phyloP scores from a whole-genome alignment of 1,284 basidiomycete species.

The Ganoderma boninense region DNA sequence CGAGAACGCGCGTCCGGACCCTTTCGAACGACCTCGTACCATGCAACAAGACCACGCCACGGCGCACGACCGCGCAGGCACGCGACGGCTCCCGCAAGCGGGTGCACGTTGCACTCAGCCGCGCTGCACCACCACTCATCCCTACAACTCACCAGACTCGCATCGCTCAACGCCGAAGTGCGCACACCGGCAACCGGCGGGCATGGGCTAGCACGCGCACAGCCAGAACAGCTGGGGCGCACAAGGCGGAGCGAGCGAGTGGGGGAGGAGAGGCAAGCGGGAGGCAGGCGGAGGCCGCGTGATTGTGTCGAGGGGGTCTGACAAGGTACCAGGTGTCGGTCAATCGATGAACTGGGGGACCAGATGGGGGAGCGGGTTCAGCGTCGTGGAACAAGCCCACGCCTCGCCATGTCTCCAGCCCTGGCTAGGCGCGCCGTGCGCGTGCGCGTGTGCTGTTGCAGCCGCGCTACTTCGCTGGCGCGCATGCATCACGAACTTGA shows the following conservation, averaged over 20 bases:
- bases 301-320: slow-evolving; percentile 16
- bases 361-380: slow-evolving; percentile 23
- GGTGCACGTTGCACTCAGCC: slow-evolving; percentile 26
- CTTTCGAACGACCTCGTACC: slow-evolving; percentile 9
- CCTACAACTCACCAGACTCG: slow-evolving; percentile 28
- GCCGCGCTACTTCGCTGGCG: slow-evolving; percentile 28
- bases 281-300: slow-evolving; percentile 30
- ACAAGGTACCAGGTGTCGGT: slow-evolving; percentile 21
- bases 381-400: slow-evolving; percentile 26
- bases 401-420: slow-evolving; percentile 38
- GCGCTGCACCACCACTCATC: slow-evolving; percentile 23
- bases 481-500: slow-evolving; percentile 29
- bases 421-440: slow-evolving; percentile 33
- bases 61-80: slow-evolving; percentile 20
- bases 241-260: slow-evolving; percentile 32
- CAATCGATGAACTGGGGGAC: slow-evolving; percentile 24
- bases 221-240: slow-evolving; percentile 29
- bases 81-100: slow-evolving; percentile 33
- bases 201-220: slow-evolving; percentile 41
- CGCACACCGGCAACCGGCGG: slow-evolving; percentile 26
- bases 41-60: slow-evolving; percentile 4
- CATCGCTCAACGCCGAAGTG: slow-evolving; percentile 31
- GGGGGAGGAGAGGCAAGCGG: slow-evolving; percentile 32
- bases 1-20: slow-evolving; percentile 19
- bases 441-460: slow-evolving; percentile 28